Base-by-base conservation (phyloP, 1,139 yeast genomes). In the Geotrichum reessii region DNA sequence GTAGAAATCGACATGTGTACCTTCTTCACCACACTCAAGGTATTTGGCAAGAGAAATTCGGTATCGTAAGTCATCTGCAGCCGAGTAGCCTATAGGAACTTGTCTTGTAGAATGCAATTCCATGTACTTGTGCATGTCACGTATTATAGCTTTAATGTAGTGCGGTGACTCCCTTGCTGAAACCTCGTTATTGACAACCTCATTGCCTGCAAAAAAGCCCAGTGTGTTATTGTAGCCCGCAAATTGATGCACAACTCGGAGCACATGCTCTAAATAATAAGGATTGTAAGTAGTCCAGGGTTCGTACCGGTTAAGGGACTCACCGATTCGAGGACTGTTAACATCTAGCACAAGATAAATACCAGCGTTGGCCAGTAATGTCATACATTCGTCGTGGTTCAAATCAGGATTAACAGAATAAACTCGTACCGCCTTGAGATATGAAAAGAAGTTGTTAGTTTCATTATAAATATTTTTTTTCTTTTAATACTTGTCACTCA, bases 171-270 rank as follows among this genome's bases (percentile, higher is more conserved):
- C 66, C 54, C 60, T 60, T 17, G 97, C 96, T 44, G 95, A 82
- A 25, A 81, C 77, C 55, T 79, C 85, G 66, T 91, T 92, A 73
- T 92, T 91, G 68, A 93, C 85, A 61, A 92, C 87, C 77, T 92
- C 97, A 71, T 92, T 92, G 69, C 97, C 97, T 51, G 95, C 84
- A 70, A 92, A 86, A 77, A 90, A 90, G n/a, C 96, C 98, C 63
- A 91, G 75, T 14, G 89, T 79, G 71, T 92, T 92, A 59, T 95
- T 85, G 74, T 88, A 92, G 67, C 83, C 79, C 68, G 85, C 83
- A 76, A 92, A 87, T 59, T 86, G 86, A 69, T 92, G 97, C 65
- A 91, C 85, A 63, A 91, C 86, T 60, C 80, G 81, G 73, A 92
- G 89, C 64, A 90, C 89, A 69, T 93, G 85, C 55, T 81, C 74